Base-by-base conservation (phyloP, 768 basidiomycete genomes). In the Phylloporus arenicola region DNA sequence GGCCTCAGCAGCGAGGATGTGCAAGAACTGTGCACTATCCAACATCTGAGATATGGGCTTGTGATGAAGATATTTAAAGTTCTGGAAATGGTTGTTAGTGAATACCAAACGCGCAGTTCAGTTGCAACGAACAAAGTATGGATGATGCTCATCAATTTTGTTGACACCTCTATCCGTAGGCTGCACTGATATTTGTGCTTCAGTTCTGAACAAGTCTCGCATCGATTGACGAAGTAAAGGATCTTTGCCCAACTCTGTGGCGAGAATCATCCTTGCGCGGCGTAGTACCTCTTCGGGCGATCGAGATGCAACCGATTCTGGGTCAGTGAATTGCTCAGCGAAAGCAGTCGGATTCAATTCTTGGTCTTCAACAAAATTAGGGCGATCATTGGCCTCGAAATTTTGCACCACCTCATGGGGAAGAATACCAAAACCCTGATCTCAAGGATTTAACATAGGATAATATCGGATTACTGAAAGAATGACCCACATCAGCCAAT, bases 221-320 rank as follows among this genome's bases (percentile, higher is more conserved):
- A 92, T 82, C 50, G 83, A 77, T 54, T 84, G 82, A 37, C 92
- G 77, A 27, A 99, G 77, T 11, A 92, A 71, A 12, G 95, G 95
- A 65, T 99, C 95, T 63, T 89, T 94, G 30, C 90, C 89, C 16
- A 98, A 77, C 65, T 98, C 96, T 0, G 88, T 91, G 6, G 86
- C 79, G 42, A 98, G 70, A 49, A 98, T 86, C 75, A 90, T 79
- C 43, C 89, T 81, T 10, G 91, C 88, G 30, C 80, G 80, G 42
- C 75, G 75, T 41, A 92, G 77, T 24, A 88, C 64, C 47, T 90
- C 86, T 48, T 89, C 83, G 1, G 84, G 71, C 10, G 79, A 61
- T 57, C 76, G 76, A 2, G 79, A 75, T 53, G 79, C 82, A 37
- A 64, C 31, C 6, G 80, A 79, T 60, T 87, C 83, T 2, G 83